phyloP scores from a whole-genome alignment of 805 yeast species.

The Candida golubevii region DNA sequence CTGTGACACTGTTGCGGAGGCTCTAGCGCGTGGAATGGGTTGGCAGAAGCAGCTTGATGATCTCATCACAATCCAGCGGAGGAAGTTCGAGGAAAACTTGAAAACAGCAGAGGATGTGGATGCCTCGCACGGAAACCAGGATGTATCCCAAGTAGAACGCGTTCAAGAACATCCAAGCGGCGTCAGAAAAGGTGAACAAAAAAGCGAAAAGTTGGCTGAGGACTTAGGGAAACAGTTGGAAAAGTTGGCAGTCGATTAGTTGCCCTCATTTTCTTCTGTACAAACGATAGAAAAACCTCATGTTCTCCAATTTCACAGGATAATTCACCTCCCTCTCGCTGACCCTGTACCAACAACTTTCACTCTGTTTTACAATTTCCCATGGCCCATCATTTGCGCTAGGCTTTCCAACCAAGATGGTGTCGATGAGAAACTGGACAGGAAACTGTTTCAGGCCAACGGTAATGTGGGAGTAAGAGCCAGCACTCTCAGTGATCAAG shows the following conservation, averaged over 20 bases:
- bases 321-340: slow-evolving; percentile 49
- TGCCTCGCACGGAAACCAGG: no score
- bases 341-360: slow-evolving; percentile 78
- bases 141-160: no score
- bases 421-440: slow-evolving; percentile 74
- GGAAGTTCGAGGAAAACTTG: slow-evolving; percentile 2
- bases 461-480: slow-evolving; percentile 77
- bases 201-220: slow-evolving; percentile 7
- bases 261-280: slow-evolving; percentile 49
- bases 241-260: slow-evolving; percentile 5
- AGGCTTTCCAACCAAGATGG: slow-evolving; percentile 54
- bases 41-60: slow-evolving; percentile 56
- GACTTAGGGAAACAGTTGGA: slow-evolving; percentile 8
- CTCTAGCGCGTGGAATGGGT: slow-evolving; percentile 51
- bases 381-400: slow-evolving; percentile 48
- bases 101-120: neutral
- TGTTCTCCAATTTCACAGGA: slow-evolving; percentile 69
- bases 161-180: no score
- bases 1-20: slow-evolving; percentile 62
- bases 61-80: slow-evolving; percentile 24
- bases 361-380: slow-evolving; percentile 62
- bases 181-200: neutral
- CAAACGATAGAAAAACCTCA: slow-evolving; percentile 79
- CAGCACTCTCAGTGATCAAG: slow-evolving; percentile 82
- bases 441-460: slow-evolving; percentile 79